Base-by-base conservation (phyloP, 352 stramenopile species). In the Globisporangium nodosum region DNA sequence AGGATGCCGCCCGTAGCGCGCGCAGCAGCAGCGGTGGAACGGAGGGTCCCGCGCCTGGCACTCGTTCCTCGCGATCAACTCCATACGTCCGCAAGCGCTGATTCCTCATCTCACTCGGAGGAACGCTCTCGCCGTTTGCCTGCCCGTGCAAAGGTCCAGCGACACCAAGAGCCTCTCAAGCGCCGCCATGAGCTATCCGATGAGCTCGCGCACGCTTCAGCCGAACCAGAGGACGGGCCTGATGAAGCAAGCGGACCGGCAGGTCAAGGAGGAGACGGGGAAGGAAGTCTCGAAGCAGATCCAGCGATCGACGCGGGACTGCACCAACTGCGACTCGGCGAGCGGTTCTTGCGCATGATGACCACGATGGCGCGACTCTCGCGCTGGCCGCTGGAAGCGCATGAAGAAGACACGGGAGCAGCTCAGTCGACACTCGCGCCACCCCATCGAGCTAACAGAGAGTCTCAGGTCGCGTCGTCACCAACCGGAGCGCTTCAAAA, bases 281-380 rank as follows among this genome's bases (percentile, higher is more conserved):
- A 46, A 1, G 46, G 52, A 16, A 60, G 56, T 3, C 12, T 16
- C 30, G 50, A 21, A 12, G 9, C 18, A n/a, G 50, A 27, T 3
- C 21, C 30, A 5, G 18, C 7, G 6, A 5, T 6, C 15, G 5
- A 49, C 18, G 63, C 6, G 45, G 15, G 13, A 1, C 48, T 75
- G 27, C 57, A 66, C 0, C 66, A 76, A 50, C 27, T 71, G 49
- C 68, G 76, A 11, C 73, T 88, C 0, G 76, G 76, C 1, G 74
- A 86, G 54, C 61, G 78, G 4, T 88, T 88, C 49, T 48, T 88
- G 33, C 65, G 73, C 21, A 68, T 85, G 61, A 85, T 88, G 78
- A 64, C 70, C 54, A 58, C 70, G 42, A 73, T 88, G 60, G 43
- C 70, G 51, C 69, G 64, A 4, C 78, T 88, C 20, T 54, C 64